phyloP scores from a whole-genome alignment of 2,329 filamentous ascomycete genomes.

The Coniella vitis region DNA sequence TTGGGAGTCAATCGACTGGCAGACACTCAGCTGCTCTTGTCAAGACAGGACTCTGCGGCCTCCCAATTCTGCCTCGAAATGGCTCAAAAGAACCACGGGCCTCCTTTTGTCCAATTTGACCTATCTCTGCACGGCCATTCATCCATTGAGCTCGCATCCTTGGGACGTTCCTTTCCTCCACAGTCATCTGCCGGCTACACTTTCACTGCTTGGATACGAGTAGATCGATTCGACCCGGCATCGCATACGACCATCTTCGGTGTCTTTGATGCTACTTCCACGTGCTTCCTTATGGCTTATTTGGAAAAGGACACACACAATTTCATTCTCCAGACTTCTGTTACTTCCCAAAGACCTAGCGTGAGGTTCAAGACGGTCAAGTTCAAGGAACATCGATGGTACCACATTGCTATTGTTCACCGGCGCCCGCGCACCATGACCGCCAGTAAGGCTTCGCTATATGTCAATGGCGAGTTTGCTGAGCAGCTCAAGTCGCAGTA shows the following conservation, averaged over 20 bases:
- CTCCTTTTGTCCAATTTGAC: slow-evolving; percentile 90
- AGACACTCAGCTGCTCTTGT: slow-evolving; percentile 70
- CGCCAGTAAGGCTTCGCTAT: slow-evolving; percentile 77
- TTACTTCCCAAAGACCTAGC: slow-evolving; percentile 77
- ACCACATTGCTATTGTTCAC: slow-evolving; percentile 87
- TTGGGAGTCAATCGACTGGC: slow-evolving; percentile 75
- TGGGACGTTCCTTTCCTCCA: slow-evolving; percentile 81
- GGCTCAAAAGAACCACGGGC: slow-evolving; percentile 66
- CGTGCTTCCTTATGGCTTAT: slow-evolving; percentile 90
- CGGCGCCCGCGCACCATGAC: slow-evolving; percentile 67
- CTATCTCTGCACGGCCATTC: slow-evolving; percentile 81
- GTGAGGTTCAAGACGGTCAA: slow-evolving; percentile 82
- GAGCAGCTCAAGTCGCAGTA: slow-evolving; percentile 90
- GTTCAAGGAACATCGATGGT: slow-evolving; percentile 77
- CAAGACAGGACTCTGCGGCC: slow-evolving; percentile 42
- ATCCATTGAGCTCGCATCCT: slow-evolving; percentile 81
- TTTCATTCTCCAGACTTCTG: slow-evolving; percentile 92
- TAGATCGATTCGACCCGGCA: slow-evolving; percentile 77
- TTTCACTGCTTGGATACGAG: slow-evolving; percentile 78
- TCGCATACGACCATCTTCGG: slow-evolving; percentile 95
- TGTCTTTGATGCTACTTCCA: slow-evolving; percentile 84
- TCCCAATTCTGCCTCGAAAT: slow-evolving; percentile 68
- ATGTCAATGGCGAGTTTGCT: slow-evolving; percentile 87
- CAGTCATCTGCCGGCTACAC: slow-evolving; percentile 77
- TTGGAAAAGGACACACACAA: slow-evolving; percentile 89